Evolutionary conservation across 1,139 yeast species (phyloP), one percentile per base, ranked within the genome.

Genomic region (Yamadazyma dushanensis): DNA sequence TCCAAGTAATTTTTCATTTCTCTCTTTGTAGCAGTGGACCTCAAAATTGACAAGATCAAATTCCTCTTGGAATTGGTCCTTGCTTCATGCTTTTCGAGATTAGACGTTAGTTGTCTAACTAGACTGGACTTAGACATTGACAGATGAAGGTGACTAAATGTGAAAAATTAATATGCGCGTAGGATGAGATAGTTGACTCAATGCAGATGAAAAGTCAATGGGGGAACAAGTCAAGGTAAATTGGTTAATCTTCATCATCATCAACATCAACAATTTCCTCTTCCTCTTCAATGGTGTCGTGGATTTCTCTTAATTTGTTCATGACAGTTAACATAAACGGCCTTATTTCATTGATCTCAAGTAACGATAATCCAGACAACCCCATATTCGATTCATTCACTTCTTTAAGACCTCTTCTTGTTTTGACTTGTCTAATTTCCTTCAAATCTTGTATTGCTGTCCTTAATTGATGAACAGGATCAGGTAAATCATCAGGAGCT

Each of bases 311-410:
- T 45, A 92, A 61, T 49, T 82, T 82, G 44, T 83, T 81, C 97
- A 92, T 92, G 3, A 87, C 85, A 8, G 70, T 66, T 13, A 81
- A 69, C 25, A 89, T 80, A 53, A 89, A 85, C 3, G 96, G 95
- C 44, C 97, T 63, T 33, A 90, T 66, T 54, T 89, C 97, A 56
- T 89, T 89, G 45, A 92, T 80, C 57, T 92, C 98, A 70, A 89
- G 57, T 26, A 81, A 58, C 2, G 96, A 85, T 36, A 92, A 61
- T 23, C 94, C 90, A 50, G 89, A 92, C 61, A 92, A 70, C 47
- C 83, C 89, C 41, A 92, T 70, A 59, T 89, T 87, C 16, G 86
- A 78, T 47, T 87, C 95, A 61, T 92, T 90, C 45, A 92, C 66
- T 48, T 82, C 83, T 31, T 70, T 63, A 34, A 92, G 65, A 50